These are phyloP conservation scores for Rutstroemia sp. DNA, from an alignment of 2,329 filamentous ascomycete genomes.

Conservation along the genomic window DNA sequence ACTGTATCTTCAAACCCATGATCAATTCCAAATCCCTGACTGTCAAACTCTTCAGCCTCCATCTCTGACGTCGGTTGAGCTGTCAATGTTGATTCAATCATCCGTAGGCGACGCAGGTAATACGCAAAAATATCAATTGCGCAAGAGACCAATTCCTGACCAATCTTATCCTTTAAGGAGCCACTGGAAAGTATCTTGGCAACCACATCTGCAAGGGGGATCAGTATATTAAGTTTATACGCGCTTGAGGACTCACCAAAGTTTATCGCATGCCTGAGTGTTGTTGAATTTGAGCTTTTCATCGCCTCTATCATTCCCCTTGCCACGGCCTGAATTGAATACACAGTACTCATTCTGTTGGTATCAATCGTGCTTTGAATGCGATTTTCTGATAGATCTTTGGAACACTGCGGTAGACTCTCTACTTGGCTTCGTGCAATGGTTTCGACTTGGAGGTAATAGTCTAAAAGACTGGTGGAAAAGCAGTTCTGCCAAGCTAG, in stretches of 20 bases:
- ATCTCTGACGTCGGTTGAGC: background rate
- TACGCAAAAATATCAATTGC: background rate
- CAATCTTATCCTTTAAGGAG: slow-evolving; percentile 4
- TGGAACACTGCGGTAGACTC: background rate
- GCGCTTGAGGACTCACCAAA: slow-evolving; percentile 12
- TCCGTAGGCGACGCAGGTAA: background rate
- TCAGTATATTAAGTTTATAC: slow-evolving; percentile 1
- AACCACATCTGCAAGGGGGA: slow-evolving; percentile 1
- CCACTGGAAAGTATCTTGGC: slow-evolving; percentile 5
- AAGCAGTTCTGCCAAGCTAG: slow-evolving; percentile 49
- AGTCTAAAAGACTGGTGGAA: slow-evolving; percentile 48
- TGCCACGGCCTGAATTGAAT: slow-evolving; percentile 13
- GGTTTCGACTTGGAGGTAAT: slow-evolving; percentile 37
- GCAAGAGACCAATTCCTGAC: slow-evolving; percentile 1
- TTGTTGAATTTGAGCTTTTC: slow-evolving; percentile 13
- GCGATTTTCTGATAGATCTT: background rate
- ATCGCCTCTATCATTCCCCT: slow-evolving; percentile 13
- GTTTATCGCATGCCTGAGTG: slow-evolving; percentile 18
- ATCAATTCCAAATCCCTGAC: slow-evolving; percentile 18
- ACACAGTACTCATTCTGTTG: slow-evolving; percentile 18
- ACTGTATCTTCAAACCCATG: slow-evolving; percentile 13
- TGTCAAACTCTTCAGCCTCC: slow-evolving; percentile 17
- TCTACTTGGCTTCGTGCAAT: slow-evolving; percentile 13
- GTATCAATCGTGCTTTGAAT: slow-evolving; percentile 11
- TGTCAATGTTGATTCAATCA: slow-evolving; percentile 14